A percentile compares a stretch with the other conserved stretches of the same genome.
These are phyloP conservation scores for Chrysoporthe puriensis DNA, from an alignment of 2,329 filamentous ascomycete genomes.

Conservation along the genomic window DNA sequence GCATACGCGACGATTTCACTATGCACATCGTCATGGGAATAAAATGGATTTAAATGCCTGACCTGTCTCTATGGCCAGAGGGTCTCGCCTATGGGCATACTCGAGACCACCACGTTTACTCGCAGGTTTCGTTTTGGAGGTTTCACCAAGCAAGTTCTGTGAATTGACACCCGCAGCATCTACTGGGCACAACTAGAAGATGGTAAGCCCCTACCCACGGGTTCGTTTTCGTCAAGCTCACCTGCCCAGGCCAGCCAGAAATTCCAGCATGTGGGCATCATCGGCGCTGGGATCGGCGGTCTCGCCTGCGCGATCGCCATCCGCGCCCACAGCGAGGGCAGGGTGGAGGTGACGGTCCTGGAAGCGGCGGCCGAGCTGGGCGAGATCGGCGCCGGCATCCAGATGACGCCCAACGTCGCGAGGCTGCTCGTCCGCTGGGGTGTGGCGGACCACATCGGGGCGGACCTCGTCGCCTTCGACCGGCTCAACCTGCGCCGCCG, in stretches of 20 bases:
- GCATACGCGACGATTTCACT: background rate
- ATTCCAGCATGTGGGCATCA: slow-evolving; percentile 17
- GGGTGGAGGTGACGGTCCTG: slow-evolving; percentile 43
- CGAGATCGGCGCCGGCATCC: slow-evolving; percentile 43
- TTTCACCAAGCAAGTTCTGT: too few species aligned
- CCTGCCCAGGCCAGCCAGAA: background rate
- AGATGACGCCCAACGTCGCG: slow-evolving; percentile 47
- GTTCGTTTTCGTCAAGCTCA: background rate
- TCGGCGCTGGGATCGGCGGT: slow-evolving; percentile 23
- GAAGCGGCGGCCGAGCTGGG: slow-evolving; percentile 46
- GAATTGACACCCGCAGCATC: background rate
- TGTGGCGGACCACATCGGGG: slow-evolving; percentile 44
- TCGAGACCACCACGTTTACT: too few species aligned
- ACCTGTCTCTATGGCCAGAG: background rate
- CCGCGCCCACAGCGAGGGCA: slow-evolving; percentile 32
- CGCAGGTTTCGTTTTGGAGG: background rate
- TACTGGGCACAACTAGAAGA: background rate
- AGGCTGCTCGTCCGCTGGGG: slow-evolving; percentile 44
- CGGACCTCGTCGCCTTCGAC: slow-evolving; percentile 44
- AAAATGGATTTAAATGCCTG: slow-evolving; percentile 1
- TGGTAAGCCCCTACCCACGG: background rate
- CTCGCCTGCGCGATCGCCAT: slow-evolving; percentile 42
- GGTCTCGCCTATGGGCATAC: background rate
- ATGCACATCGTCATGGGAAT: background rate
- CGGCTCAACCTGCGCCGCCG: slow-evolving; percentile 45